Evolutionary conservation across 1,139 yeast species (phyloP).

Genomic region (Maudiozyma humilis): DNA sequence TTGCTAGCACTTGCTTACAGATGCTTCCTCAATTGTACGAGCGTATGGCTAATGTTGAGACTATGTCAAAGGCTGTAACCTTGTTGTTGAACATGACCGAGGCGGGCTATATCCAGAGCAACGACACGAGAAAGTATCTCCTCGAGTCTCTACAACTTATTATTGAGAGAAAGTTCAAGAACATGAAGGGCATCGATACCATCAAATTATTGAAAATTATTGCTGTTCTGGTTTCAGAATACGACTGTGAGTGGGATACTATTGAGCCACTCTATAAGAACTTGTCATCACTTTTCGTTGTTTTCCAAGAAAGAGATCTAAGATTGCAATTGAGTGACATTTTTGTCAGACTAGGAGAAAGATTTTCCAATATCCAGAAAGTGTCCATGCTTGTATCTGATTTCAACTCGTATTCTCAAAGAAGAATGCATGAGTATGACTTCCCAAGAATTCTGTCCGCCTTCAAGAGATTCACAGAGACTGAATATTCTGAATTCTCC

Average conservation of each 20-base stretch:
- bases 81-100: constrained; percentile 50
- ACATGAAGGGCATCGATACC: constrained; percentile 48
- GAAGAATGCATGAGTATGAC: constrained; percentile 66
- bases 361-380: constrained; percentile 38
- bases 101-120: constrained; percentile 51
- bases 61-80: constrained; percentile 47
- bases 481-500: constrained; percentile 37
- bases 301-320: constrained; percentile 50
- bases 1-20: constrained; percentile 48
- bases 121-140: constrained; percentile 47
- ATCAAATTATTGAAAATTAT: constrained; percentile 54
- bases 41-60: constrained; percentile 38
- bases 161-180: constrained; percentile 53
- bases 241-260: constrained; percentile 47
- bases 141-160: constrained; percentile 54
- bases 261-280: constrained; percentile 47
- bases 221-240: constrained; percentile 44
- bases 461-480: constrained; percentile 57
- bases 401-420: constrained; percentile 59
- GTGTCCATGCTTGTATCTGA: constrained; percentile 50
- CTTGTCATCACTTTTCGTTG: constrained; percentile 52
- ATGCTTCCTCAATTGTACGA: constrained; percentile 45
- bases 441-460: constrained; percentile 67
- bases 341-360: constrained; percentile 51
- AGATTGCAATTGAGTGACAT: constrained; percentile 55